phyloP scores from a whole-genome alignment of 2,329 filamentous ascomycete genomes.

The Sphaerostilbella broomeana region DNA sequence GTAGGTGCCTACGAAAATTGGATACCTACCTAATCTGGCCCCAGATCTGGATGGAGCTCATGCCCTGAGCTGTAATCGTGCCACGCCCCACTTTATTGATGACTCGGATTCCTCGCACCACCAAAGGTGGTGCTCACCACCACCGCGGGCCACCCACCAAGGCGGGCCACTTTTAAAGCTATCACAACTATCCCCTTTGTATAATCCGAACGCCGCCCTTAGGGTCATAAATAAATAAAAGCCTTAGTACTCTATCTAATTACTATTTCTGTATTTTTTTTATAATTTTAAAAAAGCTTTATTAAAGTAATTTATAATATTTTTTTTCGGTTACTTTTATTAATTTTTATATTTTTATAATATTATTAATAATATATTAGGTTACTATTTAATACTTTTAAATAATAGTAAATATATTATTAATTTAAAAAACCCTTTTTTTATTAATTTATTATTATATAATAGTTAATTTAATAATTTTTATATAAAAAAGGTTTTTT shows the following conservation, averaged over 20 bases:
- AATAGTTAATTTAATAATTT: neutral
- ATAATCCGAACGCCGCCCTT: neutral
- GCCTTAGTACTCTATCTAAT: neutral
- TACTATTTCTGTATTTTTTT: conserved; percentile 1
- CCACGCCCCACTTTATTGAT: conserved; percentile 5
- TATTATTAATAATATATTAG: neutral
- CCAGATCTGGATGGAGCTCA: too few species aligned
- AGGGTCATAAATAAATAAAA: neutral
- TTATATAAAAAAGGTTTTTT: conserved; percentile 2
- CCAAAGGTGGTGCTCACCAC: conserved; percentile 7
- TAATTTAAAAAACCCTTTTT: neutral
- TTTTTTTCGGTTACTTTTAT: conserved; percentile 4
- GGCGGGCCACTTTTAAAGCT: conserved; percentile 2
- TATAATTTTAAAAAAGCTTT: conserved; percentile 1
- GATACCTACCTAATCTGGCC: too few species aligned
- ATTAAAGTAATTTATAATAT: neutral
- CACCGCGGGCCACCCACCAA: conserved; percentile 2
- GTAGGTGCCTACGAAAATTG: too few species aligned
- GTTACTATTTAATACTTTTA: neutral
- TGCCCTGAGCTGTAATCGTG: too few species aligned
- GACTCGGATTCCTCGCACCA: neutral
- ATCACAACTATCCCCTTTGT: conserved; percentile 3
- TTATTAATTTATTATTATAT: neutral
- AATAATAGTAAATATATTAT: conserved; percentile 2
- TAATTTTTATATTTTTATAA: neutral